Evolutionary conservation across 169 alveolate genomes (phyloP).

Genomic region (Eimeria zaria): DNA sequence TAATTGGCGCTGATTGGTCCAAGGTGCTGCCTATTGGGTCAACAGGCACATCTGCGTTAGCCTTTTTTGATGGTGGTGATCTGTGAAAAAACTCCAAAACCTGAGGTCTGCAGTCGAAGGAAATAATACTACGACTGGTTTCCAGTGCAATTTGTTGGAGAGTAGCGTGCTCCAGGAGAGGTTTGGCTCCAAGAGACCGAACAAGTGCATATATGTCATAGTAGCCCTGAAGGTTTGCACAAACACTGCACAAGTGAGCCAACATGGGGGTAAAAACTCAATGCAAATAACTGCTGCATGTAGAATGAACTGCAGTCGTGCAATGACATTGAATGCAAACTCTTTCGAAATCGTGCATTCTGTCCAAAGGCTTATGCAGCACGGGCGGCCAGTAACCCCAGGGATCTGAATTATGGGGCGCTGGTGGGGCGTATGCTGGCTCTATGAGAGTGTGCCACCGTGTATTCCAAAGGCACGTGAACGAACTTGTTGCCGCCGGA

Average conservation of each 20-base stretch:
- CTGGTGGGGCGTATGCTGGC: background rate
- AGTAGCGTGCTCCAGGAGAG: conserved; percentile 60
- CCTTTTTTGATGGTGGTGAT: background rate
- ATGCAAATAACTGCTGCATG: background rate
- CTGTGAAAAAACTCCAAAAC: conserved; percentile 49
- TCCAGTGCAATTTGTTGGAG: conserved; percentile 58
- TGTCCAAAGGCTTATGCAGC: background rate
- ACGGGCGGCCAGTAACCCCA: background rate
- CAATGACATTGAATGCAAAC: background rate
- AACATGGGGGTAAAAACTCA: background rate
- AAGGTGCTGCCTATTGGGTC: background rate
- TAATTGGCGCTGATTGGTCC: background rate
- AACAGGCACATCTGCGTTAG: background rate
- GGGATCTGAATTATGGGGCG: background rate
- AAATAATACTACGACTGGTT: conserved; percentile 53
- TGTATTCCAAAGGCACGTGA: background rate
- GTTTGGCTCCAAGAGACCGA: conserved; percentile 67
- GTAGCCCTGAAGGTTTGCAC: conserved; percentile 66
- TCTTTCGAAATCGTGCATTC: background rate
- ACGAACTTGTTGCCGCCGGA: background rate
- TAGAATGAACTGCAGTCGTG: background rate
- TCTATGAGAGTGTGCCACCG: no score
- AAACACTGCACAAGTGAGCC: background rate
- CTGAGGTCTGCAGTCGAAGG: conserved; percentile 71
- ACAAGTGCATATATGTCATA: conserved; percentile 31